Base-by-base conservation (phyloP, 2,329 filamentous ascomycete species). In the Colletotrichum theobromicola region DNA sequence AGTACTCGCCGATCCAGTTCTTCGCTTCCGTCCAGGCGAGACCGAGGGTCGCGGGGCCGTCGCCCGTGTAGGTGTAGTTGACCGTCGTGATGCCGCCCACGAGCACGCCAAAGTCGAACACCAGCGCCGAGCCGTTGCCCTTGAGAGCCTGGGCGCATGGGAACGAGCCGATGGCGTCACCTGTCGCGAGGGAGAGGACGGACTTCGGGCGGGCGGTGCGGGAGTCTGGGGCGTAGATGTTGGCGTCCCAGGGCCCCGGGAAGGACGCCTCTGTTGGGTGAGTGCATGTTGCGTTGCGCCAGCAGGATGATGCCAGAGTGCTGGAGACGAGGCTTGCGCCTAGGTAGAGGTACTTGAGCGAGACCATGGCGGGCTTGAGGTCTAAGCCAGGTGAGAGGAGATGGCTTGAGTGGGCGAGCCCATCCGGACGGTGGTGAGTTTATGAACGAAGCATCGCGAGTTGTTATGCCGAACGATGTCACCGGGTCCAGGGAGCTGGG, bases 71-170 rank as follows among this genome's bases (percentile, higher is more conserved):
- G 4, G 82, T 83, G 77, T 90, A 92, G 12, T 84, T 80, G n/a
- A 92, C 77, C 5, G 85, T 87, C 7, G 89, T 81, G 70, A 91
- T 87, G 7, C 90, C 90, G 46, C 90, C 90, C 7, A 92, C 89
- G 78, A 91, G 89, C 28, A 86, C 83, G 5, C 89, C 90, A 78
- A 92, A 92, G 79, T 92, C 90, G 71, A 90, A 90, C 2, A 91
- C 87, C 3, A 90, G 79, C n/a, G 85, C 83, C 4, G 88, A 89
- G 13, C 87, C 88, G 77, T 91, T 90, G 13, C 85, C 84, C 12
- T 26, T 63, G 3, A 82, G 76, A 3, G 64, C 55, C 4, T 75
- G 77, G 7, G 80, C 71, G 30, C 67, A 77, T 5, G 81, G 74
- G 79, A 84, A 83, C 53, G 75, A 34, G 7, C 79, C 80, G 78